phyloP scores from a whole-genome alignment of 2,329 filamentous ascomycete species.

The Tolypocladium sp. region DNA sequence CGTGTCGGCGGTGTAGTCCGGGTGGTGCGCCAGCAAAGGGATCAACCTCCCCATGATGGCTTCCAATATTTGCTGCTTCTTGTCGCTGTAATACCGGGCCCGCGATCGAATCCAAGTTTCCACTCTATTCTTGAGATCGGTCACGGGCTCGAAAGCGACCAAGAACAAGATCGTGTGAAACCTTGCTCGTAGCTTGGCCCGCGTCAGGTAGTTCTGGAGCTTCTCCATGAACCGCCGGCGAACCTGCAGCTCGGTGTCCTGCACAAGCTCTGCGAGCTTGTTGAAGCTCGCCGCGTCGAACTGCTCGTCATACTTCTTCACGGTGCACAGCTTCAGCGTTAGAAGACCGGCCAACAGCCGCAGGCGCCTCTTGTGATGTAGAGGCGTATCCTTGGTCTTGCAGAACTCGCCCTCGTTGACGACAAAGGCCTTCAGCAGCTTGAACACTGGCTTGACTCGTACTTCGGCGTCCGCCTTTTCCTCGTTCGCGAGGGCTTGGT shows the following conservation, averaged over 20 bases:
- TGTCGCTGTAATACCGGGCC: conserved; percentile 53
- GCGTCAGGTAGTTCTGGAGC: conserved; percentile 82
- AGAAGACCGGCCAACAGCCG: conserved; percentile 74
- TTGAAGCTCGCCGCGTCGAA: conserved; percentile 71
- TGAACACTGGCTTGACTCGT: conserved; percentile 61
- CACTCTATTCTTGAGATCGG: conserved; percentile 63
- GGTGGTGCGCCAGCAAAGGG: conserved; percentile 85
- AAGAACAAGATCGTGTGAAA: conserved; percentile 90
- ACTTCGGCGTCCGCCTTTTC: conserved; percentile 45
- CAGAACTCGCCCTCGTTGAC: conserved; percentile 70
- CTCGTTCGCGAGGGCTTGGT: conserved; percentile 60
- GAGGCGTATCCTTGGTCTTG: conserved; percentile 65
- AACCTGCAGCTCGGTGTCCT: conserved; percentile 67
- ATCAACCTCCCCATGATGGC: conserved; percentile 72
- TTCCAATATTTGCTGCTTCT: conserved; percentile 62
- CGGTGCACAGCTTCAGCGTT: conserved; percentile 73
- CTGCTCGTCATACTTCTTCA: conserved; percentile 66
- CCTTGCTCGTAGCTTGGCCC: conserved; percentile 57
- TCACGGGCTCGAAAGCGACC: conserved; percentile 78
- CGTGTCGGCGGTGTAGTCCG: conserved; percentile 64
- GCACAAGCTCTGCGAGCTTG: conserved; percentile 67
- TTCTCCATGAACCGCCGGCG: conserved; percentile 73
- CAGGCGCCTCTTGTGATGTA: conserved; percentile 70
- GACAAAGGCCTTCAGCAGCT: conserved; percentile 69
- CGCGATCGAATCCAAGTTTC: conserved; percentile 86